phyloP scores from a whole-genome alignment of 169 alveolate genomes.

The Hepatocystis sp. region DNA sequence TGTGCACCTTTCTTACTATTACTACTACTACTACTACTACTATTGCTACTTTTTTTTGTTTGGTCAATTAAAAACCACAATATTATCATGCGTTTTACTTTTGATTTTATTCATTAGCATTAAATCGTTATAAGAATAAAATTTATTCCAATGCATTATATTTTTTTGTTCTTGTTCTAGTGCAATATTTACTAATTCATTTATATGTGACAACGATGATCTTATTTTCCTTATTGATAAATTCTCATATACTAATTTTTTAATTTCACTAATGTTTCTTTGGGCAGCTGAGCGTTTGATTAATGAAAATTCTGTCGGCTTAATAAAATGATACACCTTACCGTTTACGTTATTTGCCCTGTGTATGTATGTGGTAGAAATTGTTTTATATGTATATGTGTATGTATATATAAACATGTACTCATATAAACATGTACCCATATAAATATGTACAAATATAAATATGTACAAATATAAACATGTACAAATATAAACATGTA shows the following conservation, averaged over 20 bases:
- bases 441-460: background rate
- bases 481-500: background rate
- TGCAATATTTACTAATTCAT: slow-evolving; percentile 15
- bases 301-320: slow-evolving; percentile 10
- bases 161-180: slow-evolving; percentile 21
- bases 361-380: slow-evolving; percentile 1
- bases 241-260: slow-evolving; percentile 17
- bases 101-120: too few species aligned
- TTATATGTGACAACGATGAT: slow-evolving; percentile 2
- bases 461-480: background rate
- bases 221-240: slow-evolving; percentile 4
- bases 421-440: background rate
- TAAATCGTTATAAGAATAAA: slow-evolving; percentile 61
- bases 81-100: too few species aligned
- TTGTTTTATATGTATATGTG: background rate
- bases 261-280: slow-evolving; percentile 26
- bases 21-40: too few species aligned
- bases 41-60: too few species aligned
- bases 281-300: slow-evolving; percentile 27
- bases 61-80: too few species aligned
- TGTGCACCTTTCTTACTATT: too few species aligned
- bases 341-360: slow-evolving; percentile 53
- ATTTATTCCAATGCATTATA: slow-evolving; percentile 17
- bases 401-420: background rate
- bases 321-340: slow-evolving; percentile 50